phyloP scores from a whole-genome alignment of 1,284 basidiomycete species.

The Rhodotorula sp. region DNA sequence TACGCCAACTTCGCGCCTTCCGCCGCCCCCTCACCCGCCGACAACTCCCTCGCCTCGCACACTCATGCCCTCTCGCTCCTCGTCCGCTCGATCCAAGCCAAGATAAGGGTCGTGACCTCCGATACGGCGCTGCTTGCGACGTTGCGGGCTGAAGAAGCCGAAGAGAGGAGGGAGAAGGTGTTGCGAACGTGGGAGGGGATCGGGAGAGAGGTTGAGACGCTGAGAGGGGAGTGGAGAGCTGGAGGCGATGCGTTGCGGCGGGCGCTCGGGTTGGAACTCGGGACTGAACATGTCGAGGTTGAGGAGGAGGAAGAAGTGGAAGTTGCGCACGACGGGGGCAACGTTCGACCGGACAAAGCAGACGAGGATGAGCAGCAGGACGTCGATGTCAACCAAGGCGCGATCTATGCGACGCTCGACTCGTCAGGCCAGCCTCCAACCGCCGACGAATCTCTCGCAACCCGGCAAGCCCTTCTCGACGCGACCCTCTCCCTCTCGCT shows the following conservation, averaged over 20 bases:
- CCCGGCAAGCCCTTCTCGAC: slow-evolving; percentile 21
- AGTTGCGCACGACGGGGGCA: not conserved
- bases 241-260: not conserved
- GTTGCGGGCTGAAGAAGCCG: not conserved
- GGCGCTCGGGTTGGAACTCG: not conserved
- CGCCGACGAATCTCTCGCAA: not conserved
- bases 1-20: slow-evolving; percentile 15
- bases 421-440: not conserved
- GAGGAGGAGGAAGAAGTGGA: not conserved
- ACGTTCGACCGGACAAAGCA: not conserved
- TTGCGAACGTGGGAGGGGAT: slow-evolving; percentile 18
- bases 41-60: not conserved
- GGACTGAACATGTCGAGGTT: not conserved
- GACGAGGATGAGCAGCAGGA: not conserved
- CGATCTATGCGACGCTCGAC: slow-evolving; percentile 17
- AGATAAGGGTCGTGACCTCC: slow-evolving; percentile 1
- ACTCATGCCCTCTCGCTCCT: not conserved
- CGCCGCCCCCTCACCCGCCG: not conserved
- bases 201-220: slow-evolving; percentile 1
- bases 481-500: slow-evolving; percentile 18
- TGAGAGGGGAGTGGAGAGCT: slow-evolving; percentile 7
- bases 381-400: not conserved
- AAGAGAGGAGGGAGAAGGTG: not conserved
- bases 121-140: not conserved
- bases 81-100: slow-evolving; percentile 14